phyloP scores from a whole-genome alignment of 108 stramenopile genomes.

The Cyclotella kingstonii region DNA sequence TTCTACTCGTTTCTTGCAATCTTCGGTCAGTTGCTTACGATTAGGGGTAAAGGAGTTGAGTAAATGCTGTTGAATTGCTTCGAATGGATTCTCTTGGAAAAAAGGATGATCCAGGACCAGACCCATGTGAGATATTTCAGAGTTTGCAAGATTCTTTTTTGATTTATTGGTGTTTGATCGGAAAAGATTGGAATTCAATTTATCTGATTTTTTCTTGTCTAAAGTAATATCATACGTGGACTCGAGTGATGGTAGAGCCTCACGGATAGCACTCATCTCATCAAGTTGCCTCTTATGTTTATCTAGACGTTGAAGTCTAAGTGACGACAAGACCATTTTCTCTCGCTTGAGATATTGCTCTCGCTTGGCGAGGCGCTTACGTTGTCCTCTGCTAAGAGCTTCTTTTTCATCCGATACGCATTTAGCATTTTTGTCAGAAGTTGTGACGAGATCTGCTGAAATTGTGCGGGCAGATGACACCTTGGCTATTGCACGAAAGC shows the following conservation, averaged over 20 bases:
- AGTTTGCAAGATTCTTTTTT: slow-evolving; percentile 50
- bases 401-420: slow-evolving; percentile 12
- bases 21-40: slow-evolving; percentile 38
- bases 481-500: slow-evolving; percentile 44
- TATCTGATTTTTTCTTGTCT: no score
- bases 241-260: slow-evolving; percentile 48
- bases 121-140: slow-evolving; percentile 65
- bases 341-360: slow-evolving; percentile 78
- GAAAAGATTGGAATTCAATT: no score
- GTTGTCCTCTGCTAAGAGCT: slow-evolving; percentile 74
- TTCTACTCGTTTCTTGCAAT: slow-evolving; percentile 29
- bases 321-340: slow-evolving; percentile 73
- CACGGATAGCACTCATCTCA: slow-evolving; percentile 74
- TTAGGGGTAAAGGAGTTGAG: slow-evolving; percentile 61
- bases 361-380: slow-evolving; percentile 73
- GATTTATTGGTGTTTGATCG: slow-evolving; percentile 56
- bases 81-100: slow-evolving; percentile 76
- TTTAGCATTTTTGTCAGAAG: neutral
- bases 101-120: slow-evolving; percentile 77
- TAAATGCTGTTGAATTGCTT: slow-evolving; percentile 75
- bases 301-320: slow-evolving; percentile 56
- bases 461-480: slow-evolving; percentile 12
- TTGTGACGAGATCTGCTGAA: neutral
- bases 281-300: slow-evolving; percentile 79
- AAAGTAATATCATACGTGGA: slow-evolving; percentile 1